Base-by-base conservation (phyloP, 169 alveolate species). In the Theileria parva region DNA sequence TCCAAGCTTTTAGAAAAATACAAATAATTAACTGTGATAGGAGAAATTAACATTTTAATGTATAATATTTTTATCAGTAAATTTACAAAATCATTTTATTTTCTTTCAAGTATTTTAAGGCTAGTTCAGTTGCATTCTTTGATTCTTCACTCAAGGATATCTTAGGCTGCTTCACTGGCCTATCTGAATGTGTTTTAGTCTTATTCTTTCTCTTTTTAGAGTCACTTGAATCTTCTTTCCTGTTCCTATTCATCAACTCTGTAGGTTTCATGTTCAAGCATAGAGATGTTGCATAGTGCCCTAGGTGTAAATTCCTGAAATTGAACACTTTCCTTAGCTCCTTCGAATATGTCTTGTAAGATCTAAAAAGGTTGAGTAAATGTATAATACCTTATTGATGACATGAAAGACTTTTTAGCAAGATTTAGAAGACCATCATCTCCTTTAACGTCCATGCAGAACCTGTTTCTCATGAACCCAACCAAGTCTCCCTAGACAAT, bases 221-320 rank as follows among this genome's bases (percentile, higher is more conserved):
- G 44, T 17, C 34, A 30, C 63, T 72, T 19, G 64, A 5, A 15
- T 12, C 68, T 12, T 19, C 48, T 25, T 28, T 59, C 28, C 57
- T 51, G 0, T 27, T 13, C 0, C 50, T 19, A 13, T 17, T 53
- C 61, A 83, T 21, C 2, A 83, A n/a, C 13, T 83, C 89, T 28
- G 81, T 76, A 2, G 91, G 91, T 23, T 39, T 69, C 78, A 69
- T 74, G 64, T 66, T 77, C 28, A 85, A 63, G 64, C 87, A 77
- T 34, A 79, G 77, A 1, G 91, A 78, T 17, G 91, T 76, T 11
- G 91, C 91, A 28, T 77, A 77, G 75, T 85, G 91, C 0, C 91
- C 91, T 50, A 85, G 68, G 50, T 85, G 91, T 28, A 85, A 51
- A 28, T 77, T 67, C 67, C 71, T 78, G 50, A 85, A 85, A 67